Conservation (phyloP, 2,329 filamentous ascomycete genomes). For the Lecanicillium sp. region DNA sequence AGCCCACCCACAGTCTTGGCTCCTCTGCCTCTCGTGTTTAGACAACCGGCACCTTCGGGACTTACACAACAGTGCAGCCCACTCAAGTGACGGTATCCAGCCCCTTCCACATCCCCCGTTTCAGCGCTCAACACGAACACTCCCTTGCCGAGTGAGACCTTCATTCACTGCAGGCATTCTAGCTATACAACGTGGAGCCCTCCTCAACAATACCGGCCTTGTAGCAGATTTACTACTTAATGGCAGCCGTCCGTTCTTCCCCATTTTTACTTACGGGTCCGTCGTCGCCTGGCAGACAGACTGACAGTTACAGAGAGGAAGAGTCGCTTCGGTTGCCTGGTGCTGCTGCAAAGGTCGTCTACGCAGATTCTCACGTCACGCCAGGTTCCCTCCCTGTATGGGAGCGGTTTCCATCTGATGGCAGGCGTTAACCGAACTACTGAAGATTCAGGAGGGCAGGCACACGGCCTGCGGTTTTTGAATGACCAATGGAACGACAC, state of each 20-base stretch:
- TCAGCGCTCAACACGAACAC: conserved; percentile 2
- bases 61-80: too few species aligned
- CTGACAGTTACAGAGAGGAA: too few species aligned
- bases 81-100: background rate
- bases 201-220: conserved; percentile 2
- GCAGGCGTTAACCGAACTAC: conserved; percentile 11
- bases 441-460: conserved; percentile 11
- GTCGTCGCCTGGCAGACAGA: too few species aligned
- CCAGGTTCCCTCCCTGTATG: conserved; percentile 10
- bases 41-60: too few species aligned
- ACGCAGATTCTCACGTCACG: conserved; percentile 6
- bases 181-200: conserved; percentile 5
- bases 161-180: conserved; percentile 8
- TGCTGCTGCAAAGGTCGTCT: too few species aligned
- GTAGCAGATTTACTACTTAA: conserved; percentile 13
- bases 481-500: conserved; percentile 26
- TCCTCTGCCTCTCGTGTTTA: background rate
- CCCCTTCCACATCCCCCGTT: conserved; percentile 7
- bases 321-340: too few species aligned
- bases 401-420: conserved; percentile 13
- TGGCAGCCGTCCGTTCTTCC: conserved; percentile 10
- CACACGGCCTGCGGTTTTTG: conserved; percentile 21
- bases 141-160: conserved; percentile 21
- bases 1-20: background rate
- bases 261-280: conserved; percentile 10